These are phyloP conservation scores for Skeletonema marinoi DNA, from an alignment of 108 stramenopile genomes.

Conservation along the genomic window DNA sequence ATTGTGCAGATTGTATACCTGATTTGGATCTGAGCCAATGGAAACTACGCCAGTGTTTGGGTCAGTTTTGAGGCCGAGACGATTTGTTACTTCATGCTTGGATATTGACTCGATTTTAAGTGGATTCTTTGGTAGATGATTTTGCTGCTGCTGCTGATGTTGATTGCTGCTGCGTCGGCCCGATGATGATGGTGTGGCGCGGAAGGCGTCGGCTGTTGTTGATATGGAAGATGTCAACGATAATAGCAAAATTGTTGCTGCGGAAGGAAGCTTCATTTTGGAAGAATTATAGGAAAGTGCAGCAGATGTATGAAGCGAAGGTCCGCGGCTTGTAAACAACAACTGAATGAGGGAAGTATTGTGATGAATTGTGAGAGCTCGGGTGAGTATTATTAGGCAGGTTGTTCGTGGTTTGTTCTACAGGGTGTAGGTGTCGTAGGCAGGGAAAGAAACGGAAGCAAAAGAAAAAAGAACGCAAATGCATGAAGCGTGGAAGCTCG, in stretches of 20 bases:
- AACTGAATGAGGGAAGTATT: no score
- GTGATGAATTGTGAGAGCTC: no score
- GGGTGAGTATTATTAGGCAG: no score
- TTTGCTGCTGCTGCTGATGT: background rate
- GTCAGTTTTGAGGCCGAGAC: constrained; percentile 6
- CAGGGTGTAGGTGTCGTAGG: no score
- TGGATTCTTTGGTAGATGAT: background rate
- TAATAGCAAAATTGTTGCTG: background rate
- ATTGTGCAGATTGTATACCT: constrained; percentile 18
- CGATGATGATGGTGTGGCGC: background rate
- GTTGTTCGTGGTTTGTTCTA: no score
- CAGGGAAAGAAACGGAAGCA: no score
- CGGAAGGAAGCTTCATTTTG: background rate
- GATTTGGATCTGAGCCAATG: constrained; percentile 3
- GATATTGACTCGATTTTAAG: background rate
- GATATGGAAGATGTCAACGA: background rate
- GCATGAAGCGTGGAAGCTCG: no score
- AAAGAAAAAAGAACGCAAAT: no score
- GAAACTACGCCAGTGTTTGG: background rate
- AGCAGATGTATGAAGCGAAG: no score
- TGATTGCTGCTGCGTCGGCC: background rate
- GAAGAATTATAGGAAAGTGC: no score
- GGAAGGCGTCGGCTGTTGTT: background rate
- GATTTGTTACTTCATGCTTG: background rate
- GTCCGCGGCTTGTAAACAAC: no score